Evolutionary conservation across 192 early-diverging fungal genomes (phyloP), one percentile per base, ranked within the genome.

Genomic region (Cladochytrium replicatum): DNA sequence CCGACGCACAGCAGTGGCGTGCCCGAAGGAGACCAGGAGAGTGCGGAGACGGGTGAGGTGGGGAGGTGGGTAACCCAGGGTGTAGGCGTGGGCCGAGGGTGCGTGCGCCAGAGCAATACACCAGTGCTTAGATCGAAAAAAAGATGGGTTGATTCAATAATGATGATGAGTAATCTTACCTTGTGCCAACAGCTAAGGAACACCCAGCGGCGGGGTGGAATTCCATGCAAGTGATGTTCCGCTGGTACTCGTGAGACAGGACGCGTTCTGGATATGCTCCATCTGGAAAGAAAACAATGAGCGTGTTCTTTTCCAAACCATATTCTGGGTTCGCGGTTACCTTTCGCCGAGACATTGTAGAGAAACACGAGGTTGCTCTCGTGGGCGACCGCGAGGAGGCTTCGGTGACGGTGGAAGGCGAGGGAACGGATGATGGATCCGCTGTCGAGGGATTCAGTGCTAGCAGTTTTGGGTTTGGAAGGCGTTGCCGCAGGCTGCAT

Each of bases 331-430:
- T 71, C 38, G 19, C 9, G 42, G 11, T 48, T 48, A 2, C 61
- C 51, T 37, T 75, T 70, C 41, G 45, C 55, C 0, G 64, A 66
- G 34, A 75, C 46, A 40, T 85, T 75, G 43, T 85, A 87, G 5
- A 87, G 42, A 55, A 75, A 78, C 0, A 86, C 55, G 22, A 62
- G 52, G 48, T 82, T 67, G 5, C 73, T 67, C 47, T 72, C 61
- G 46, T 82, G 79, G 0, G 73, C 74, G 37, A 87, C 64, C 3
- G 84, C 84, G 9, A 87, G 43, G 1, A 81, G 44, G 2, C 74
- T 67, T 30, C 68, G 63, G 48, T 85, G 72, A 17, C 77, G 83
- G 32, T 87, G 85, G 77, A 80, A 87, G 0, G 81, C 83, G 0
- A 86, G 57, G 21, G 60, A 67, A 28, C 61, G 54, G 40, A 84